Conservation (phyloP, 2,329 filamentous ascomycete species). For the Microcyclosporella mali region DNA sequence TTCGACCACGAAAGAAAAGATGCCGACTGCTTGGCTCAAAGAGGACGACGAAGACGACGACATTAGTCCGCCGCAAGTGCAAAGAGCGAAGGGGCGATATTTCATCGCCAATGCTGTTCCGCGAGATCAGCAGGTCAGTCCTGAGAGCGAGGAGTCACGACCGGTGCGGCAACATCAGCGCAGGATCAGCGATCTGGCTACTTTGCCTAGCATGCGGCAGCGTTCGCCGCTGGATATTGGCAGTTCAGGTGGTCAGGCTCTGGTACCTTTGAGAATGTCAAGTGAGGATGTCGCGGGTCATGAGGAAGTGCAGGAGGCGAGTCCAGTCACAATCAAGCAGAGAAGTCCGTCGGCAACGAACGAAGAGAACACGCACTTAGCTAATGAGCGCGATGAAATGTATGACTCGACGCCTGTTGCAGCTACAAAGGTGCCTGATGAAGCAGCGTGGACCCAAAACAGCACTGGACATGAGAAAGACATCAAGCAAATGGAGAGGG, state of each 20-base stretch:
- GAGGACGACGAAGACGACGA: background rate
- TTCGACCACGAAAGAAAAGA: background rate
- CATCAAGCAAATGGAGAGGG: slow-evolving; percentile 8
- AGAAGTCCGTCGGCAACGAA: slow-evolving; percentile 7
- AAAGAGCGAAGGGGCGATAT: too few relatives aligned
- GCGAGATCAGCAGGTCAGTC: too few relatives aligned
- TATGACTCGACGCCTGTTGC: slow-evolving; percentile 1
- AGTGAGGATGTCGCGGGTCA: slow-evolving; percentile 3
- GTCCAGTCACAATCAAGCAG: slow-evolving; percentile 5
- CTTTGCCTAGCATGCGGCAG: slow-evolving; percentile 19
- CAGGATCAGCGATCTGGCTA: slow-evolving; percentile 19
- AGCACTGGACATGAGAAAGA: slow-evolving; percentile 14
- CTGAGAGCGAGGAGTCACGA: too few relatives aligned
- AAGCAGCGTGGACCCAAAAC: background rate
- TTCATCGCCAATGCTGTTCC: too few relatives aligned
- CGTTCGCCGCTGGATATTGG: slow-evolving; percentile 2
- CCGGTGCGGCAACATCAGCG: slow-evolving; percentile 13
- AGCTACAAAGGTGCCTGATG: background rate
- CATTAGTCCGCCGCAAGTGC: too few relatives aligned
- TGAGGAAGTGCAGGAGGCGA: slow-evolving; percentile 1
- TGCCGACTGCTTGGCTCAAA: background rate
- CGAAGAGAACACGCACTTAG: background rate
- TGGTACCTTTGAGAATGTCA: slow-evolving; percentile 2
- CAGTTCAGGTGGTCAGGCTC: slow-evolving; percentile 3
- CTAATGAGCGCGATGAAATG: background rate